These are phyloP conservation scores for Alisma plantagoaquatica DNA, from an alignment of 106 monocot genomes.

Conservation along the genomic window DNA sequence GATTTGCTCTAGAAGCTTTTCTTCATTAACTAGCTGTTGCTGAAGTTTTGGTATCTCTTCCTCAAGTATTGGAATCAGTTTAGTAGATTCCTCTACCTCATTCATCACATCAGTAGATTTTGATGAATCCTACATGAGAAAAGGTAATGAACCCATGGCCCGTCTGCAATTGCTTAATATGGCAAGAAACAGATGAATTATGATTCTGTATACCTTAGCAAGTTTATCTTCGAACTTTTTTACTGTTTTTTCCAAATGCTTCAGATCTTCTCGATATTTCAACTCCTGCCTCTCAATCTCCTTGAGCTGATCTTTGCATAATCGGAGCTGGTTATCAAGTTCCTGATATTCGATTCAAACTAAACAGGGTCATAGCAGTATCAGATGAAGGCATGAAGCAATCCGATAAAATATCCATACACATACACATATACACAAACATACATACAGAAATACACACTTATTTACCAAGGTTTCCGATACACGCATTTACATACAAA, in stretches of 20 bases:
- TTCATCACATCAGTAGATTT: conserved; percentile 29
- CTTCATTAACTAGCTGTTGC: conserved; percentile 54
- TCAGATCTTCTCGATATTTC: conserved; percentile 82
- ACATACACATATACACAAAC: too few species aligned
- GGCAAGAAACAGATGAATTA: neutral
- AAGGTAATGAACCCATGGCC: neutral
- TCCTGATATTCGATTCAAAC: conserved; percentile 40
- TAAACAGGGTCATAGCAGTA: neutral
- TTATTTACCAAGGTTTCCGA: too few species aligned
- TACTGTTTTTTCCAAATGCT: conserved; percentile 84
- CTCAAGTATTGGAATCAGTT: conserved; percentile 68
- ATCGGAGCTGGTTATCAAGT: conserved; percentile 69
- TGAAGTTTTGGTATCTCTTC: conserved; percentile 79
- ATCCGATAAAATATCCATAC: neutral
- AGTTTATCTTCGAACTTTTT: conserved; percentile 78
- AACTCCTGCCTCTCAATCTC: conserved; percentile 83
- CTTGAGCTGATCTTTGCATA: conserved; percentile 80
- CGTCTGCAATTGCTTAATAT: too few species aligned
- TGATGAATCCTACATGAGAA: neutral
- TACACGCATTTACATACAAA: too few species aligned
- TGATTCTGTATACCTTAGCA: conserved; percentile 39
- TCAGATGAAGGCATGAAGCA: neutral
- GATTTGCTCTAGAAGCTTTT: conserved; percentile 72
- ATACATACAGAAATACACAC: too few species aligned
- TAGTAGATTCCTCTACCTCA: conserved; percentile 23